Percentiles rank a stretch among this genome's conserved stretches.
Conservation (phyloP, 305 asterid genomes). For the Salvia sclarea region DNA sequence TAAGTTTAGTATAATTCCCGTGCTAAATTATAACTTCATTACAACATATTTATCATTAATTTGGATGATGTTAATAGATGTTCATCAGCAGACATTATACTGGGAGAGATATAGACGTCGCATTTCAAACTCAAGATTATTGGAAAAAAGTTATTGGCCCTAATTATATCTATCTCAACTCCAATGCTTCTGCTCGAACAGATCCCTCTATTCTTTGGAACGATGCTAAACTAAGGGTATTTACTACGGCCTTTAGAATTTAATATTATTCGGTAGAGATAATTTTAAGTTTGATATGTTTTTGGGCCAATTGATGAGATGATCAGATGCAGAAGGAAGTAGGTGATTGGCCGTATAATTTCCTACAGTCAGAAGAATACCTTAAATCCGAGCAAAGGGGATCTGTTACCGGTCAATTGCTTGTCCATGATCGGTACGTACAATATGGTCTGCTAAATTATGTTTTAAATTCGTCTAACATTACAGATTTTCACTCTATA, state of each 20-base stretch:
- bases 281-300: too few relatives aligned
- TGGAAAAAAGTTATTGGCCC: conserved; percentile 87
- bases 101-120: conserved; percentile 44
- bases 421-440: conserved; percentile 37
- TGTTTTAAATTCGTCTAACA: too few relatives aligned
- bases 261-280: too few relatives aligned
- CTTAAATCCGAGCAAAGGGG: conserved; percentile 55
- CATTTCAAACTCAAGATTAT: conserved; percentile 42
- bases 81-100: conserved; percentile 67
- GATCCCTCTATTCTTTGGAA: conserved; percentile 59
- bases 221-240: conserved; percentile 61
- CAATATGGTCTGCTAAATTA: too few relatives aligned
- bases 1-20: conserved; percentile 31
- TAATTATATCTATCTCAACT: conserved; percentile 55
- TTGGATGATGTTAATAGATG: conserved; percentile 34
- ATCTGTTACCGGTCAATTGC: conserved; percentile 48
- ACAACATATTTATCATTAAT: too few relatives aligned
- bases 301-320: background rate
- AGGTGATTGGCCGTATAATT: conserved; percentile 62
- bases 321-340: conserved; percentile 58
- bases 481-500: too few relatives aligned
- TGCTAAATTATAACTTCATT: too few relatives aligned
- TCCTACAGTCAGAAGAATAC: conserved; percentile 51
- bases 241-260: background rate
- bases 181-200: conserved; percentile 34